Evolutionary conservation across 2,329 filamentous ascomycete species (phyloP), one percentile per base, ranked within the genome.

Genomic region (Trichoderma sp.): DNA sequence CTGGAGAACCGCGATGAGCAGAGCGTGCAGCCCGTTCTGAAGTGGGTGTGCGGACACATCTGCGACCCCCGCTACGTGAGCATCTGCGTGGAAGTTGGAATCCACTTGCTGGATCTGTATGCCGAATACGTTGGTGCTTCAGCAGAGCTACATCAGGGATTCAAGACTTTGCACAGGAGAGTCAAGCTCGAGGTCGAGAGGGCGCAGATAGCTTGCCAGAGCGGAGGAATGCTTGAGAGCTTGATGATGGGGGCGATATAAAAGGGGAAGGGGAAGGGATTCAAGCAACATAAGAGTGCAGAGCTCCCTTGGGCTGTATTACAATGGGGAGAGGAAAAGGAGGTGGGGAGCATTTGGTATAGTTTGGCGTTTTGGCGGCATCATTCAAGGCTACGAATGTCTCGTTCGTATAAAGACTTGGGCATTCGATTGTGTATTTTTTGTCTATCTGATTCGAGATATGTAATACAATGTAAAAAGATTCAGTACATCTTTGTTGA

Each of bases 21-120:
- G 56, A 92, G 92, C 0, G 91, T 99, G 5, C 90, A 94, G 83
- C 95, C 96, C 1, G 89, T 98, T 14, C 87, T 99, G 69, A 90
- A 90, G 81, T 98, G 95, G 95, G 89, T 96, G 11, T 91, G 91
- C 83, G 92, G 90, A 79, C 91, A 96, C 84, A 93, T 99, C 79
- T 89, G 92, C 53, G 93, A 98, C 82, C 94, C 96, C 41, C 91
- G 94, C 74, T 93, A 97, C 82, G 91, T 97, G 65, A 89, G 89
- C 76, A 86, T 98, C 41, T 95, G 94, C 81, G 93, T 95, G 29
- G 96, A 98, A 83, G 91, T 97, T 27, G 92, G 93, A 18, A 89
- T 97, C 80, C 89, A 95, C 76, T 87, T 98, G 45, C 86, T 98
- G 24, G 96, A 99, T 81, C 87, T 98, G 50, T 99, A 98, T 83